phyloP scores from a whole-genome alignment of 805 yeast species.

The Lipomyces lipofer region DNA sequence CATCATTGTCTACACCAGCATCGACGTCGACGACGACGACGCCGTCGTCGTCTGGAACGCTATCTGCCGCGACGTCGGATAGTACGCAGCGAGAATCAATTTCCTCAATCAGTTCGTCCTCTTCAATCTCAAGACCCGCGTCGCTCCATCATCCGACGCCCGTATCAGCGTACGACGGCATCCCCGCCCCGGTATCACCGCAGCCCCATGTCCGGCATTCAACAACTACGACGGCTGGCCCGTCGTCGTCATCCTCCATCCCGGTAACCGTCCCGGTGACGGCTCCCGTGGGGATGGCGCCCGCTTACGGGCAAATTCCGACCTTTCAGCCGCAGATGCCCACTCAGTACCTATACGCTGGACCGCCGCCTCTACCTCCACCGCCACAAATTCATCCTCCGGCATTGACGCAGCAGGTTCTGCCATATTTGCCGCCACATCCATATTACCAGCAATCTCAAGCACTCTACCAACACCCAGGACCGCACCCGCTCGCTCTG shows the following conservation, averaged over 20 bases:
- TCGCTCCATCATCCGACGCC: neutral
- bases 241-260: neutral
- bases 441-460: neutral
- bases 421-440: neutral
- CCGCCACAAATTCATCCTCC: neutral
- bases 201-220: neutral
- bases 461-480: neutral
- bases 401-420: neutral
- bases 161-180: too few relatives aligned
- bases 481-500: neutral
- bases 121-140: neutral
- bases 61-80: neutral
- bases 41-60: neutral
- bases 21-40: neutral
- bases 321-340: neutral
- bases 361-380: neutral
- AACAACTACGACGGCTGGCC: neutral
- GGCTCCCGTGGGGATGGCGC: too few relatives aligned
- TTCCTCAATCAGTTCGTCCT: neutral
- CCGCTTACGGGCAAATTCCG: constrained; percentile 4
- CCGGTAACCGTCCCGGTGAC: neutral
- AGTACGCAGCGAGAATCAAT: neutral
- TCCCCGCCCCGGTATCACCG: neutral
- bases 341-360: neutral
- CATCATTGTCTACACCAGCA: neutral